Evolutionary conservation across 2,329 filamentous ascomycete genomes (phyloP).

Genomic region (Microascus cirrosus): DNA sequence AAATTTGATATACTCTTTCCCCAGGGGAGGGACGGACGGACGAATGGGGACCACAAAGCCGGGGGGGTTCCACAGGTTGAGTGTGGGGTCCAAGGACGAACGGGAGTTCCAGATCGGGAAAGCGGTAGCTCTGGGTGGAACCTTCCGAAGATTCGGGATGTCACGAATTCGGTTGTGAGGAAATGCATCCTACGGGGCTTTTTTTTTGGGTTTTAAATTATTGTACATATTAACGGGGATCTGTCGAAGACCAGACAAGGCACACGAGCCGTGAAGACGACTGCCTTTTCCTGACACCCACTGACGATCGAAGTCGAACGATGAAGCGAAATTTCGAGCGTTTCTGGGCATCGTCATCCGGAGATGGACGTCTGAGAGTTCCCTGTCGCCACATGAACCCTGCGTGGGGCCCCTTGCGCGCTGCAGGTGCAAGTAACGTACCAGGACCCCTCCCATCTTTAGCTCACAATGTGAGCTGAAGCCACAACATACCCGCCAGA

Average conservation of each 20-base stretch:
- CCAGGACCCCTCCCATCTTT: not conserved
- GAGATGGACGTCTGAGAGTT: no score
- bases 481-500: not conserved
- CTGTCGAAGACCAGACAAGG: no score
- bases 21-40: not conserved
- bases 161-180: not conserved
- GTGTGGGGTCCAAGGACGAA: conserved; percentile 2
- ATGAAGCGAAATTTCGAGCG: not conserved
- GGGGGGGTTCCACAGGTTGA: not conserved
- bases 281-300: no score
- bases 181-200: not conserved
- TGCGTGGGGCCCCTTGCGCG: no score
- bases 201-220: not conserved
- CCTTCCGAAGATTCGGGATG: not conserved
- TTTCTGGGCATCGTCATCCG: not conserved
- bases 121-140: not conserved
- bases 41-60: not conserved
- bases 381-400: no score
- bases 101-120: conserved; percentile 2
- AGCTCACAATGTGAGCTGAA: not conserved
- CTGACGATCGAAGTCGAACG: no score
- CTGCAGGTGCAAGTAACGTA: no score
- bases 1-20: not conserved
- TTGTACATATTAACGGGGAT: no score
- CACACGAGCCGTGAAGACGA: no score